A percentile compares a stretch with the other conserved stretches of the same genome.
Conservation (phyloP, 805 yeast genomes). For the Ogataea degrootiae region DNA sequence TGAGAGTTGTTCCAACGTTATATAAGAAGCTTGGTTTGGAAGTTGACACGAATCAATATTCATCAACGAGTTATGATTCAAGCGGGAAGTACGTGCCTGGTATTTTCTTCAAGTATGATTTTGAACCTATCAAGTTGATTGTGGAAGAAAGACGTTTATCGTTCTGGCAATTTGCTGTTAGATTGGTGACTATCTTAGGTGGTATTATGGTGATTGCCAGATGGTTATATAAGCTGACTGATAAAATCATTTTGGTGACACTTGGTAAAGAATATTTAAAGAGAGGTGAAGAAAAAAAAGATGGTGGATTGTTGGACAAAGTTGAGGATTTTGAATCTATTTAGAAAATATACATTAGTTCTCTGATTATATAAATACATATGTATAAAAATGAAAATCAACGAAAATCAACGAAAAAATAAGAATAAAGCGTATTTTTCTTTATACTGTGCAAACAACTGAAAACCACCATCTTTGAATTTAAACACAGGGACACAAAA, state of each 20-base stretch:
- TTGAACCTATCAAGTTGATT: conserved; percentile 76
- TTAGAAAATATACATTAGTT: conserved; percentile 4
- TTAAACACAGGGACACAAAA: no score
- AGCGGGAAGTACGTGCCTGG: conserved; percentile 53
- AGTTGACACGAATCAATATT: conserved; percentile 82
- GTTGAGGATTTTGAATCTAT: conserved; percentile 25
- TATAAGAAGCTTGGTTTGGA: conserved; percentile 66
- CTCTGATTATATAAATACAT: neutral
- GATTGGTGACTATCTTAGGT: conserved; percentile 77
- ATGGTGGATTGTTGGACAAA: conserved; percentile 27
- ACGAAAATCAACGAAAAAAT: neutral
- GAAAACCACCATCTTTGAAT: neutral
- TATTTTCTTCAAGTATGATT: conserved; percentile 75
- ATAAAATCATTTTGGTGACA: conserved; percentile 42
- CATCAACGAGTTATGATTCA: conserved; percentile 46
- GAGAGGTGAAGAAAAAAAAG: conserved; percentile 42
- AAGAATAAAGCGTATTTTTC: neutral
- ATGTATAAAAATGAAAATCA: neutral
- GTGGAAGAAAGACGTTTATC: conserved; percentile 70
- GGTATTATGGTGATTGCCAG: conserved; percentile 70
- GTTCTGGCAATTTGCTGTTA: conserved; percentile 70
- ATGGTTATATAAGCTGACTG: conserved; percentile 57
- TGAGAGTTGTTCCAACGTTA: conserved; percentile 80
- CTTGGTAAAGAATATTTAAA: conserved; percentile 56
- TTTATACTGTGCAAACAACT: neutral